These are phyloP conservation scores for Coemansia sp. DNA, from an alignment of 192 early-diverging fungal species.

Conservation along the genomic window DNA sequence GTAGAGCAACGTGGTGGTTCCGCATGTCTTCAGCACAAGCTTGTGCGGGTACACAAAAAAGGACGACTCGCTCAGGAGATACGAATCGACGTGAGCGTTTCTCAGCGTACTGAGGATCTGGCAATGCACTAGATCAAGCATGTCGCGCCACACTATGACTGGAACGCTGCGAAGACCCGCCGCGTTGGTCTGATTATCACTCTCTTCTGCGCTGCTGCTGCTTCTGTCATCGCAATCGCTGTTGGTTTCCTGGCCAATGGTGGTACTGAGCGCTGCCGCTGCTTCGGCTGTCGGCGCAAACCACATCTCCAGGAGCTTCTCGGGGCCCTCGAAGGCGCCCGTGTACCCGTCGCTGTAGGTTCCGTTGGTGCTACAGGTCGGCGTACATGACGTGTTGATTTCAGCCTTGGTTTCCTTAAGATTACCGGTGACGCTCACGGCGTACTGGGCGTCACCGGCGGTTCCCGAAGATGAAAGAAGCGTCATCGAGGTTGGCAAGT, in stretches of 20 bases:
- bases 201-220: conserved; percentile 18
- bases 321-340: conserved; percentile 92
- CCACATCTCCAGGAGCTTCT: conserved; percentile 98
- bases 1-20: conserved; percentile 91
- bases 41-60: conserved; percentile 98
- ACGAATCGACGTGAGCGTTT: conserved; percentile 87
- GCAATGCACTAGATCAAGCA: conserved; percentile 94
- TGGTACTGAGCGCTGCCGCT: conserved; percentile 12
- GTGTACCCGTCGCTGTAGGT: conserved; percentile 58
- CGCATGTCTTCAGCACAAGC: conserved; percentile 96
- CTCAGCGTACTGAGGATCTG: conserved; percentile 84
- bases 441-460: conserved; percentile 55
- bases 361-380: conserved; percentile 50
- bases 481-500: not conserved
- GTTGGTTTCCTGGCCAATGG: conserved; percentile 22
- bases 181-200: not conserved
- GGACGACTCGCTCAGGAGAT: conserved; percentile 94
- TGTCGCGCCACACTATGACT: conserved; percentile 83
- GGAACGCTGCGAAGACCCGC: conserved; percentile 74
- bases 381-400: conserved; percentile 39
- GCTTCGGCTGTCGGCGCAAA: conserved; percentile 59
- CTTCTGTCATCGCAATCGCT: conserved; percentile 42
- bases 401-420: conserved; percentile 32
- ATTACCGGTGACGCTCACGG: conserved; percentile 57
- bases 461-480: conserved; percentile 40